Evolutionary conservation across 2,329 filamentous ascomycete genomes (phyloP).

Genomic region (Cladosporium sp.): DNA sequence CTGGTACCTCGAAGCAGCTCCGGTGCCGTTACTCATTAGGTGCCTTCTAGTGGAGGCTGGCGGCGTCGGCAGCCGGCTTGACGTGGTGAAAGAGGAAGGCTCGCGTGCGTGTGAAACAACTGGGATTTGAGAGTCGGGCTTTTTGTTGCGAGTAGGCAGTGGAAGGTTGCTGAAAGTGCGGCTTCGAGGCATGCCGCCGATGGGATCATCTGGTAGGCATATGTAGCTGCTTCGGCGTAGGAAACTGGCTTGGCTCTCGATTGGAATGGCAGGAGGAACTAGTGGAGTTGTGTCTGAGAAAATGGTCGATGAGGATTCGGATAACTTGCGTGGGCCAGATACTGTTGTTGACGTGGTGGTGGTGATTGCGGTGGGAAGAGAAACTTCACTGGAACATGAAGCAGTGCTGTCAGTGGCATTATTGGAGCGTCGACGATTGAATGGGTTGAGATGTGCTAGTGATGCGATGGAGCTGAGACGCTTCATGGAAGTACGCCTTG

Average conservation of each 20-base stretch:
- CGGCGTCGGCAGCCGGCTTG: slow-evolving; percentile 23
- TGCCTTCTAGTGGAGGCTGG: slow-evolving; percentile 23
- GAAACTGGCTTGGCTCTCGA: slow-evolving; percentile 14
- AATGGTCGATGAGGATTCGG: slow-evolving; percentile 3
- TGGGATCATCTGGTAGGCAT: slow-evolving; percentile 29
- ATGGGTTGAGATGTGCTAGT: slow-evolving; percentile 30
- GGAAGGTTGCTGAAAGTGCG: slow-evolving; percentile 34
- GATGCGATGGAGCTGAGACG: slow-evolving; percentile 32
- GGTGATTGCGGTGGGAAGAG: slow-evolving; percentile 12
- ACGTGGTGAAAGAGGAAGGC: slow-evolving; percentile 15
- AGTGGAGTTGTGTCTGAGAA: neutral
- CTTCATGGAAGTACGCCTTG: slow-evolving; percentile 12
- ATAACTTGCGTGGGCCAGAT: slow-evolving; percentile 7
- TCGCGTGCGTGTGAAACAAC: slow-evolving; percentile 14
- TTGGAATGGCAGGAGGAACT: slow-evolving; percentile 12
- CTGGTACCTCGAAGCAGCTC: slow-evolving; percentile 14
- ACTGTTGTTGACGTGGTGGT: slow-evolving; percentile 7
- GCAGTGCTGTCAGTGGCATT: slow-evolving; percentile 23
- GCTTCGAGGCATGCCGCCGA: slow-evolving; percentile 31
- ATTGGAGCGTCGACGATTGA: slow-evolving; percentile 29
- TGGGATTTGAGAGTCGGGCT: slow-evolving; percentile 25
- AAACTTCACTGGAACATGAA: slow-evolving; percentile 22
- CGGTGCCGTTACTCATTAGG: slow-evolving; percentile 19
- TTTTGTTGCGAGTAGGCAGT: slow-evolving; percentile 23
- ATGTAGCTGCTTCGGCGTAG: slow-evolving; percentile 29